Evolutionary conservation across 2,329 filamentous ascomycete species (phyloP), one percentile per base, ranked within the genome.

Genomic region (Aspergillus sp.): DNA sequence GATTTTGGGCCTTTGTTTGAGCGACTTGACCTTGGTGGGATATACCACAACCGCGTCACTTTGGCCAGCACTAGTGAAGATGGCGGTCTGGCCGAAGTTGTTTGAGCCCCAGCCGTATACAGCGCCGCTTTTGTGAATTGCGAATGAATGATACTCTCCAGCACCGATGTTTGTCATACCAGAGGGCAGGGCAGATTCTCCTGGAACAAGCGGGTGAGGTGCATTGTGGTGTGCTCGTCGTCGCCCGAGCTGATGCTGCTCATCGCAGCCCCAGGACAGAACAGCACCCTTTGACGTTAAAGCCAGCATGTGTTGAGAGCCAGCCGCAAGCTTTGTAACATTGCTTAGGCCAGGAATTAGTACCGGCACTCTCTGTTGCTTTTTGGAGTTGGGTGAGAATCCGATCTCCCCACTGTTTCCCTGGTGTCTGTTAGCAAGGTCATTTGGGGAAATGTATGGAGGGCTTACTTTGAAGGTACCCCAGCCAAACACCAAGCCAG

Each of bases 401-500:
- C 82, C 83, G 43, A 85, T 78, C 45, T 82, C 81, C 41, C 84
- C 84, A 65, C 85, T 84, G 64, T 83, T 85, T 64, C 80, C 82
- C 53, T 50, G 19, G 24, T 45, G 7, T 45, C 15, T 15, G 6
- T 33, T 27, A 24, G 23, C 9, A 24, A 15, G 9, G 19, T 17
- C 27, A 33, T 6, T n/a, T 12, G 5, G 21, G 9, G 7, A 27
- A 7, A 31, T 6, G 14, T 24, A 31, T 24, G 19, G n/a, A 57
- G 14, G 24, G 75, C 80, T 70, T 78, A 86, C 83, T 66, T 89
- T 81, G 79, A 95, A 95, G 12, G 89, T 91, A 40, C 90, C 90
- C 90, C 90, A 95, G 59, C 90, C 90, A 67, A 91, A 95, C 31
- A 95, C 87, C 52, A 83, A 80, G 17, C 90, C 90, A 58, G 89